Base-by-base conservation (phyloP, 257 asterid genomes). In the Jacaranda copaia region DNA sequence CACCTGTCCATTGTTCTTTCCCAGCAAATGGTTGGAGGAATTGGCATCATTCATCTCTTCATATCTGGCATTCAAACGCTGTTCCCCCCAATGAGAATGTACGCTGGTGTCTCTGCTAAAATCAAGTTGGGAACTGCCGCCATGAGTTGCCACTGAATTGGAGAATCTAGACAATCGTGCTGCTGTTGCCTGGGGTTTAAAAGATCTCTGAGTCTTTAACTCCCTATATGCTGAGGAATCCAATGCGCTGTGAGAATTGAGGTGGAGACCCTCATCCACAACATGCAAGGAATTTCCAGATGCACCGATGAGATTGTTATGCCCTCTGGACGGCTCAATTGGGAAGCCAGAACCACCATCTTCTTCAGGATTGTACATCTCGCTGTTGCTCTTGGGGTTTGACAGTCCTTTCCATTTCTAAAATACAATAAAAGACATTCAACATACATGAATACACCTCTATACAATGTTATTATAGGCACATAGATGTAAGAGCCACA, bases 111-210 rank as follows among this genome's bases (percentile, higher is more conserved):
- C 91, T 80, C 90, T 85, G 80, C 90, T 83, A 68, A 85, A 85
- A 82, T 93, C 96, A 38, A 88, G 89, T 35, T 84, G 88, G 14
- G 98, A 86, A 80, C 84, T 75, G 67, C 92, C 88, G 43, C 82
- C 80, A 73, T 42, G 86, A 68, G 88, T 82, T 14, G 92, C 95
- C 68, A 91, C 90, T 6, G 97, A 93, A 52, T 88, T 93, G 42
- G 98, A 91, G 84, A 91, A 93, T 79, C 87, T 82, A 63, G 97
- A 86, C 82, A 91, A 71, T 12, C 87, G 86, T 0, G 90, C 91
- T 2, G 88, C 89, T 40, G 89, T 72, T 48, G 80, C 90, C 52
- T 82, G 89, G 48, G 87, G 82, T 81, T 82, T 85, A 66, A 62
- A 83, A 42, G 93, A 88, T 78, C 85, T 86, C 69, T 87, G 90